A percentile compares a stretch with the other conserved stretches of the same genome.
These are phyloP conservation scores for Harringtonia aguacate DNA, from an alignment of 2,329 filamentous ascomycete genomes.

Conservation along the genomic window DNA sequence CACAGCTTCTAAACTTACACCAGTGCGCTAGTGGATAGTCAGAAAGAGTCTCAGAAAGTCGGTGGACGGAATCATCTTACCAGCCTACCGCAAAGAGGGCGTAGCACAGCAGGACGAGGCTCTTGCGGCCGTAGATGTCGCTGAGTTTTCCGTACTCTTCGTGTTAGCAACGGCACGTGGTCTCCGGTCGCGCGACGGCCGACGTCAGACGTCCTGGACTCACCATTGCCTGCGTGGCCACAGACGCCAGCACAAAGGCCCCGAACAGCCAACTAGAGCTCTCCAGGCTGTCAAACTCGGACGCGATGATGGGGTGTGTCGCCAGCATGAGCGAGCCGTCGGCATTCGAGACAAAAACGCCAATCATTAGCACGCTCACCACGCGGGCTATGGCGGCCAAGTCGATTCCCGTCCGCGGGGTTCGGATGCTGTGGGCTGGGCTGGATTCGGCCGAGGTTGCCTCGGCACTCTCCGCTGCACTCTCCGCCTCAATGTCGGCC, in stretches of 20 bases:
- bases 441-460: background rate
- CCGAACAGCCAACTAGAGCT: slow-evolving; percentile 49
- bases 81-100: slow-evolving; percentile 36
- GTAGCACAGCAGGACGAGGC: slow-evolving; percentile 37
- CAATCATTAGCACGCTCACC: slow-evolving; percentile 17
- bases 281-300: slow-evolving; percentile 45
- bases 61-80: slow-evolving; percentile 20
- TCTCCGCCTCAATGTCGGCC: slow-evolving; percentile 7
- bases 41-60: background rate
- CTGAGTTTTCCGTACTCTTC: slow-evolving; percentile 41
- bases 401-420: background rate
- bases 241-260: slow-evolving; percentile 37
- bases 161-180: background rate
- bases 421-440: background rate
- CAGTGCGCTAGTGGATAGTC: slow-evolving; percentile 14
- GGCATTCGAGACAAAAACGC: slow-evolving; percentile 55
- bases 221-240: slow-evolving; percentile 41
- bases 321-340: slow-evolving; percentile 57
- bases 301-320: slow-evolving; percentile 51
- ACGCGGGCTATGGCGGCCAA: background rate
- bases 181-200: no score
- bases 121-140: slow-evolving; percentile 46
- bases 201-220: no score
- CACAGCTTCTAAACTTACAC: slow-evolving; percentile 16
- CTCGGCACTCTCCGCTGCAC: background rate